These are phyloP conservation scores for Pythium volutum DNA, from an alignment of 352 stramenopile species.

Conservation along the genomic window DNA sequence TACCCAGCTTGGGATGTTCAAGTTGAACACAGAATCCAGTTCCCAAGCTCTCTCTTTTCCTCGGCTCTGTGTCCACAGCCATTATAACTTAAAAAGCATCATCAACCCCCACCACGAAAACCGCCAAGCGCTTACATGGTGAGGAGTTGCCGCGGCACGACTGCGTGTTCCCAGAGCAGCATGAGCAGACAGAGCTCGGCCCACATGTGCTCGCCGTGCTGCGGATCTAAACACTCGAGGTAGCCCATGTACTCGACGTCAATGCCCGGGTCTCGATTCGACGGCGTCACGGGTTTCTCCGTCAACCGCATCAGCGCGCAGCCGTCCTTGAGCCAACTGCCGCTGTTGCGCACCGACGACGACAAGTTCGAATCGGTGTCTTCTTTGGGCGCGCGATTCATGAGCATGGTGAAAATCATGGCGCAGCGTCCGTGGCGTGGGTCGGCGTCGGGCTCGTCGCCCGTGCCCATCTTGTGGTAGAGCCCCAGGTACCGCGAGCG, in stretches of 20 bases:
- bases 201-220: conserved; percentile 27
- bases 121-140: background rate
- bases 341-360: background rate
- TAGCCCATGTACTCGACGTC: conserved; percentile 32
- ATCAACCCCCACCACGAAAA: background rate
- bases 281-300: conserved; percentile 9
- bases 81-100: conserved; percentile 1
- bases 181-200: conserved; percentile 24
- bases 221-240: conserved; percentile 7
- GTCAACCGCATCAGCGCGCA: conserved; percentile 22
- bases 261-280: conserved; percentile 11
- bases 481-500: conserved; percentile 19
- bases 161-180: conserved; percentile 22
- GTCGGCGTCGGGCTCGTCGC: background rate
- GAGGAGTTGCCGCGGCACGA: conserved; percentile 18
- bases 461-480: conserved; percentile 17
- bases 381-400: conserved; percentile 18
- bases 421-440: conserved; percentile 3
- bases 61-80: background rate
- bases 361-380: conserved; percentile 8
- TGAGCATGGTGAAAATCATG: conserved; percentile 22
- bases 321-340: conserved; percentile 24
- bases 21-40: too few relatives aligned
- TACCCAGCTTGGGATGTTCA: too few relatives aligned
- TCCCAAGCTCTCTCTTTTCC: background rate